These are phyloP conservation scores for Lodderomyces pseudojiufengensis DNA, from an alignment of 1,139 yeast species.

Conservation along the genomic window DNA sequence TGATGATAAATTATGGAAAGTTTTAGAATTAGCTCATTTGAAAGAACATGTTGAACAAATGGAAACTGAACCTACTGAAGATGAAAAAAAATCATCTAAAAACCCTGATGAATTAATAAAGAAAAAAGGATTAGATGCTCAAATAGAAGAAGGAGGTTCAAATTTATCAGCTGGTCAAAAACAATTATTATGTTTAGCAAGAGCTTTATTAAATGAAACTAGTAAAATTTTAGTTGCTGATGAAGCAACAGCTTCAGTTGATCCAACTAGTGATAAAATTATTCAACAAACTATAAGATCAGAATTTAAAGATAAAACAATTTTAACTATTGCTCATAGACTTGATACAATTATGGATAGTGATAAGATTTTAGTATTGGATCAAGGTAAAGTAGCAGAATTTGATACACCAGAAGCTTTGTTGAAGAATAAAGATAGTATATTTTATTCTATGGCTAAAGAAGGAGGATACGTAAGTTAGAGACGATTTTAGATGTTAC, in stretches of 20 bases:
- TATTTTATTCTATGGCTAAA: slow-evolving; percentile 32
- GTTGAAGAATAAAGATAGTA: slow-evolving; percentile 20
- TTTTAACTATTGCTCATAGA: slow-evolving; percentile 79
- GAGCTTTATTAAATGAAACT: slow-evolving; percentile 64
- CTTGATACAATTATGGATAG: slow-evolving; percentile 79
- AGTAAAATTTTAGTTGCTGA: slow-evolving; percentile 62
- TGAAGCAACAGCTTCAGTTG: slow-evolving; percentile 88
- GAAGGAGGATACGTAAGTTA: slow-evolving; percentile 22
- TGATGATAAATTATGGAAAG: slow-evolving; percentile 55
- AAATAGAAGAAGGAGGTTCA: slow-evolving; percentile 65
- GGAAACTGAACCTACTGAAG: slow-evolving; percentile 23
- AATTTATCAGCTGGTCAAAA: slow-evolving; percentile 77
- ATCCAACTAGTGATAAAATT: slow-evolving; percentile 71
- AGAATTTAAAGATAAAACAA: slow-evolving; percentile 64
- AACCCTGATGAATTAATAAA: slow-evolving; percentile 27
- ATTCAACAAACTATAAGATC: slow-evolving; percentile 71
- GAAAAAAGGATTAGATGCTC: slow-evolving; percentile 34
- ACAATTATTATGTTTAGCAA: slow-evolving; percentile 70
- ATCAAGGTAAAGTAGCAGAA: slow-evolving; percentile 65
- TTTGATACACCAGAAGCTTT: slow-evolving; percentile 50
- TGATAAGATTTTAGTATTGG: slow-evolving; percentile 69
- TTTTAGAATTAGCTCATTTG: slow-evolving; percentile 51
- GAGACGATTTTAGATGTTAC: too few species aligned
- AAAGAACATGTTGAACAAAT: slow-evolving; percentile 39
- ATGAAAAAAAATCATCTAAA: slow-evolving; percentile 16